phyloP scores from a whole-genome alignment of 2,329 filamentous ascomycete genomes.

The Aplosporella prunicola region DNA sequence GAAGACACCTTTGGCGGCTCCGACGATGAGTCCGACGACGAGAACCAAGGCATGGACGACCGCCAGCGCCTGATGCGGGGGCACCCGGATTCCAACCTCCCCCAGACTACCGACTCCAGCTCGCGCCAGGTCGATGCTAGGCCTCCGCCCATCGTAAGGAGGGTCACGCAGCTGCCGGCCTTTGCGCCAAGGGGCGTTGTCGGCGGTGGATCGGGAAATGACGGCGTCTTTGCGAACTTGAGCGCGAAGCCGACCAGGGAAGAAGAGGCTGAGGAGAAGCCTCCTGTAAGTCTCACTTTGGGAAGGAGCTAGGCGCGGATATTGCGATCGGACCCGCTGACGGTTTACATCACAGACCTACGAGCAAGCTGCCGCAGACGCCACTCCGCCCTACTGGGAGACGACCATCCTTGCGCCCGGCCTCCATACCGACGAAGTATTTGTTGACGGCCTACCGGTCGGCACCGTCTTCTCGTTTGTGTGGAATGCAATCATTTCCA shows the following conservation, averaged over 20 bases:
- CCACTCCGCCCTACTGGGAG: slow-evolving; percentile 97
- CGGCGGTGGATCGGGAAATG: slow-evolving; percentile 64
- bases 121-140: slow-evolving; percentile 15
- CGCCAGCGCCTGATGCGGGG: slow-evolving; percentile 77
- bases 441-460: slow-evolving; percentile 90
- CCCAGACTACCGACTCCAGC: slow-evolving; percentile 6
- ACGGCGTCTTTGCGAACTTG: slow-evolving; percentile 94
- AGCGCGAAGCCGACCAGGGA: slow-evolving; percentile 79
- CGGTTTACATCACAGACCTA: slow-evolving; percentile 64
- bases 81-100: slow-evolving; percentile 28
- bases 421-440: slow-evolving; percentile 87
- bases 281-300: slow-evolving; percentile 69
- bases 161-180: slow-evolving; percentile 46
- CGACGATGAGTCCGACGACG: slow-evolving; percentile 60
- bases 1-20: slow-evolving; percentile 77
- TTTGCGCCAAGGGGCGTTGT: slow-evolving; percentile 49
- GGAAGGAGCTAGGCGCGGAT: too few species aligned
- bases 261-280: slow-evolving; percentile 78
- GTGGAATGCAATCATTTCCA: slow-evolving; percentile 93
- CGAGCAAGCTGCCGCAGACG: slow-evolving; percentile 94
- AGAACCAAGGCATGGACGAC: slow-evolving; percentile 66
- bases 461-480: slow-evolving; percentile 79
- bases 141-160: slow-evolving; percentile 33
- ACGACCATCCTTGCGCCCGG: slow-evolving; percentile 94
- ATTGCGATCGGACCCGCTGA: too few species aligned